Evolutionary conservation across 352 stramenopile species (phyloP).

Genomic region (Discostella stelligera): DNA sequence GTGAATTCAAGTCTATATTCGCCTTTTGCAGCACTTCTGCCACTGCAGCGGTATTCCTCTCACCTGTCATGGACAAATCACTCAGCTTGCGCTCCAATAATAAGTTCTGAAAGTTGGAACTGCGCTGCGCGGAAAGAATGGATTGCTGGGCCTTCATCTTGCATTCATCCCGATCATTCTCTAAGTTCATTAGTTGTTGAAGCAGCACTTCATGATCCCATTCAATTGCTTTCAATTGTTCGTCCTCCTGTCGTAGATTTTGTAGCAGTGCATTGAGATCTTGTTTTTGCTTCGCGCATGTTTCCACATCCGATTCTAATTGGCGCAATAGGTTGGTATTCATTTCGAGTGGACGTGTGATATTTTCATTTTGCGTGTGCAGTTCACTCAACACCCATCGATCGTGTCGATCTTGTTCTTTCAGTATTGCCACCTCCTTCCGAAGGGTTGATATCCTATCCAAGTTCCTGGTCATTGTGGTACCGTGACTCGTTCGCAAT

Average conservation of each 20-base stretch:
- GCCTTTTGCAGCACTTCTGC: constrained; percentile 89
- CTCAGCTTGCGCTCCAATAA: constrained; percentile 93
- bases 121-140: constrained; percentile 92
- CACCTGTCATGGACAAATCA: constrained; percentile 84
- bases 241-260: constrained; percentile 86
- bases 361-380: constrained; percentile 92
- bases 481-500: constrained; percentile 37
- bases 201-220: constrained; percentile 91
- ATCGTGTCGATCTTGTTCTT: constrained; percentile 92
- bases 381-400: constrained; percentile 94
- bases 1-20: constrained; percentile 83
- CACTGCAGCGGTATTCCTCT: constrained; percentile 90
- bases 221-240: constrained; percentile 86
- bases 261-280: constrained; percentile 76
- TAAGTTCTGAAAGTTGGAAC: constrained; percentile 90
- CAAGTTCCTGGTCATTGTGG: constrained; percentile 46
- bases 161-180: constrained; percentile 88
- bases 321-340: constrained; percentile 78
- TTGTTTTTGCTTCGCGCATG: constrained; percentile 77
- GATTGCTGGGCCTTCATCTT: constrained; percentile 86
- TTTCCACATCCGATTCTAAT: constrained; percentile 68
- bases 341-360: constrained; percentile 91
- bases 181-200: constrained; percentile 85
- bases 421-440: constrained; percentile 92
- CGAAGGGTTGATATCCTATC: constrained; percentile 82